Percentiles rank a stretch among this genome's conserved stretches.
Evolutionary conservation across 2,329 filamentous ascomycete species (phyloP).

Genomic region (Aaosphaeria arxii): DNA sequence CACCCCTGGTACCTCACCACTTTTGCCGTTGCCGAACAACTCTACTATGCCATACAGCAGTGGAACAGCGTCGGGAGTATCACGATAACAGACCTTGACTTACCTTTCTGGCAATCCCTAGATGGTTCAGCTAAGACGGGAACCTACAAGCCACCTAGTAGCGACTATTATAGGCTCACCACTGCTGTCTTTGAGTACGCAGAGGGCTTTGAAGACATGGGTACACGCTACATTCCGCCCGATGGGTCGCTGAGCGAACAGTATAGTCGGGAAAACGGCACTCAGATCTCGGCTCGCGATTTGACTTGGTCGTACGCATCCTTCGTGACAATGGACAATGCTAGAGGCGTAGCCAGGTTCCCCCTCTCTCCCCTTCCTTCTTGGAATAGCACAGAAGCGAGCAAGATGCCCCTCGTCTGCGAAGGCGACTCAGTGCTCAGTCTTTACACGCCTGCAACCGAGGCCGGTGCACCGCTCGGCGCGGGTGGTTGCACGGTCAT

Average conservation of each 20-base stretch:
- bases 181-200: slow-evolving; percentile 61
- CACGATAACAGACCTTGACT: slow-evolving; percentile 59
- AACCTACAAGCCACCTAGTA: slow-evolving; percentile 59
- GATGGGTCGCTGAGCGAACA: slow-evolving; percentile 66
- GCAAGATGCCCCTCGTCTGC: slow-evolving; percentile 50
- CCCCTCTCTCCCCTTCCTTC: slow-evolving; percentile 50
- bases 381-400: slow-evolving; percentile 50
- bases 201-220: slow-evolving; percentile 51
- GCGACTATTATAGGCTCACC: slow-evolving; percentile 53
- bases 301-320: slow-evolving; percentile 71
- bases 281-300: slow-evolving; percentile 60
- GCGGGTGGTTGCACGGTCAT: slow-evolving; percentile 16
- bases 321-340: slow-evolving; percentile 59
- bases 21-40: slow-evolving; percentile 71
- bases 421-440: slow-evolving; percentile 30
- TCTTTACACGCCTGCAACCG: slow-evolving; percentile 11
- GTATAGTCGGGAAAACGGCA: slow-evolving; percentile 50
- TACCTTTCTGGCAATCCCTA: slow-evolving; percentile 69
- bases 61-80: slow-evolving; percentile 64
- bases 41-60: slow-evolving; percentile 71
- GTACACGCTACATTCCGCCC: slow-evolving; percentile 46
- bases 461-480: slow-evolving; percentile 12
- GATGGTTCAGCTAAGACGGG: slow-evolving; percentile 57
- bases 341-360: slow-evolving; percentile 50
- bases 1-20: slow-evolving; percentile 79